Percentiles rank a stretch among this genome's conserved stretches.
Evolutionary conservation across 129 eudicot species (phyloP).

Genomic region (Logfia minima): DNA sequence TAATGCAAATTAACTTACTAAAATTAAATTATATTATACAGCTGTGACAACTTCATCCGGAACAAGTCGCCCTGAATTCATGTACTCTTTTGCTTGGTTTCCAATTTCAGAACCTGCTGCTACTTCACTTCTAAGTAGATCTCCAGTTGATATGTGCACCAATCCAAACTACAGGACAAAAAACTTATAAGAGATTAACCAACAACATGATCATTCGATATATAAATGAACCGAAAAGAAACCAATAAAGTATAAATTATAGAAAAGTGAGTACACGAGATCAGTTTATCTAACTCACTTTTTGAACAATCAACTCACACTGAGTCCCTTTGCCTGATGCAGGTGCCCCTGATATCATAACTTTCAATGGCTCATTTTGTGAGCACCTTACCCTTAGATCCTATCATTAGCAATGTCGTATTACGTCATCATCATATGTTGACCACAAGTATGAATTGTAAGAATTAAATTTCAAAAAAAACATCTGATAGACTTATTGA

Average conservation of each 20-base stretch:
- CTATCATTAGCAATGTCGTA: constrained; percentile 27
- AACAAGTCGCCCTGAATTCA: constrained; percentile 87
- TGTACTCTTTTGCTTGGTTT: constrained; percentile 87
- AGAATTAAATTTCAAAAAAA: not conserved
- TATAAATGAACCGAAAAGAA: constrained; percentile 7
- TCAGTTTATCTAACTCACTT: constrained; percentile 34
- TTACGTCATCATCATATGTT: not conserved
- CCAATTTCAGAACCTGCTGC: constrained; percentile 96
- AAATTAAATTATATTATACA: constrained; percentile 43
- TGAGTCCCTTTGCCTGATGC: constrained; percentile 99
- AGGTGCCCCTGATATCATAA: constrained; percentile 97
- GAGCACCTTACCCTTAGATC: constrained; percentile 52
- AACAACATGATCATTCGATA: constrained; percentile 4
- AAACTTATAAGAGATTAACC: not conserved
- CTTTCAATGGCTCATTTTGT: constrained; percentile 71
- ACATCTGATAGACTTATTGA: not conserved
- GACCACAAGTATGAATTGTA: not conserved
- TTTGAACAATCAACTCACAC: constrained; percentile 80
- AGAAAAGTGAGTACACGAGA: not conserved
- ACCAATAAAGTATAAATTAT: not conserved
- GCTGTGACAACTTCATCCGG: constrained; percentile 95
- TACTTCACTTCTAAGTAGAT: constrained; percentile 91
- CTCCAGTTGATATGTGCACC: constrained; percentile 98
- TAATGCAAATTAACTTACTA: not conserved
- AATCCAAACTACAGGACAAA: constrained; percentile 69